These are phyloP conservation scores for Fusarium sp. DNA, from an alignment of 2,329 filamentous ascomycete species.

Conservation along the genomic window DNA sequence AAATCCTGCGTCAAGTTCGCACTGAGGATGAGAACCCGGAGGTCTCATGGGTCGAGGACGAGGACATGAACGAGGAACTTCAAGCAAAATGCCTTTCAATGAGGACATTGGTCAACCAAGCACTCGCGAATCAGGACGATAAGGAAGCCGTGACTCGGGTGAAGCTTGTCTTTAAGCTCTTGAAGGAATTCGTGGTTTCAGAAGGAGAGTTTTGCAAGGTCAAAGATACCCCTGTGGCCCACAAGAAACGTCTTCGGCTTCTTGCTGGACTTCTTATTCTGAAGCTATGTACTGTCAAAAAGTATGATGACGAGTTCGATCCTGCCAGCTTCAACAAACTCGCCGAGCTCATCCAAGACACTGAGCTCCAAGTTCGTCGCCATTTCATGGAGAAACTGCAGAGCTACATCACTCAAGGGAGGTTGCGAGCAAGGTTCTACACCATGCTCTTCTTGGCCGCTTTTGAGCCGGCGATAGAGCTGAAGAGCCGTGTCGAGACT, in stretches of 20 bases:
- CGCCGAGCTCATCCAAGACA: conserved; percentile 83
- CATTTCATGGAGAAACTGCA: conserved; percentile 87
- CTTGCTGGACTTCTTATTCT: conserved; percentile 82
- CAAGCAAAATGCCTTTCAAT: conserved; percentile 85
- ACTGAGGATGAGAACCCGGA: conserved; percentile 67
- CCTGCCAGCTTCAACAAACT: conserved; percentile 83
- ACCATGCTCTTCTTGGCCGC: conserved; percentile 90
- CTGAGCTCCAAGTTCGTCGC: conserved; percentile 76
- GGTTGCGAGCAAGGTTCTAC: conserved; percentile 81
- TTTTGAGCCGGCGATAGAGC: conserved; percentile 81
- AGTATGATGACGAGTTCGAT: conserved; percentile 79
- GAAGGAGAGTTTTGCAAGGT: conserved; percentile 84
- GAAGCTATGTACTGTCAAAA: conserved; percentile 83
- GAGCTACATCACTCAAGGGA: conserved; percentile 83
- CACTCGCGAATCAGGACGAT: conserved; percentile 69
- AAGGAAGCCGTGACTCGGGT: conserved; percentile 68
- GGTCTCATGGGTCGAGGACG: conserved; percentile 74
- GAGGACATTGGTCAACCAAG: conserved; percentile 85
- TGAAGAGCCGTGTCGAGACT: conserved; percentile 81
- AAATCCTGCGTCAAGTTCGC: conserved; percentile 78
- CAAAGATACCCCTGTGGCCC: conserved; percentile 77
- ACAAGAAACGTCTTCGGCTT: conserved; percentile 84
- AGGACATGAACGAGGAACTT: conserved; percentile 80
- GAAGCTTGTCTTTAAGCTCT: conserved; percentile 77
- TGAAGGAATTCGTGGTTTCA: conserved; percentile 79